phyloP scores from a whole-genome alignment of 2,329 filamentous ascomycete genomes.

The Paraconiothyrium brasiliense region DNA sequence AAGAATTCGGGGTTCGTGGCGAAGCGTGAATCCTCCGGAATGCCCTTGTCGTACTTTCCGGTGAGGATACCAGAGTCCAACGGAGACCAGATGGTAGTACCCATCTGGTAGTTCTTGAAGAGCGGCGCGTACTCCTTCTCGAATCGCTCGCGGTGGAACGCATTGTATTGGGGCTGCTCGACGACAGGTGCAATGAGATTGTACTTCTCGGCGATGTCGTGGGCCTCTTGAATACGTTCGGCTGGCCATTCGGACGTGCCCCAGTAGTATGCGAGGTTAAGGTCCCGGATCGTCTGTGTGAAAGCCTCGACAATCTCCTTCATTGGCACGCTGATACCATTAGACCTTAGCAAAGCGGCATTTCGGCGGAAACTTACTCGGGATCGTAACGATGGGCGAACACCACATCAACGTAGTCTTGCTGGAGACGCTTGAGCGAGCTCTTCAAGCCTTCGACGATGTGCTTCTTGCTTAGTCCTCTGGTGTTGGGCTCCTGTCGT shows the following conservation, averaged over 20 bases:
- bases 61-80: constrained; percentile 67
- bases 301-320: constrained; percentile 69
- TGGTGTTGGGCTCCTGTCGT: constrained; percentile 67
- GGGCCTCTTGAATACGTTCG: constrained; percentile 67
- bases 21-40: constrained; percentile 69
- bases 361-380: constrained; percentile 35
- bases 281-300: constrained; percentile 58
- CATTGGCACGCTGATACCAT: constrained; percentile 61
- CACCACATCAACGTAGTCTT: constrained; percentile 73
- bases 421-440: constrained; percentile 66
- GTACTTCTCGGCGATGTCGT: constrained; percentile 68
- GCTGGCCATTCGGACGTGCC: constrained; percentile 69
- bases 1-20: constrained; percentile 67
- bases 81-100: constrained; percentile 66
- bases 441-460: constrained; percentile 67
- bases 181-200: constrained; percentile 67
- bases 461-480: constrained; percentile 60
- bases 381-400: constrained; percentile 69
- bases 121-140: constrained; percentile 69
- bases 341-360: background rate
- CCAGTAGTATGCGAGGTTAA: constrained; percentile 65
- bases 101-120: constrained; percentile 66
- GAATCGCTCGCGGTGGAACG: constrained; percentile 68
- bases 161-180: constrained; percentile 68
- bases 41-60: constrained; percentile 72